Evolutionary conservation across 2,329 filamentous ascomycete species (phyloP), one percentile per base, ranked within the genome.

Genomic region (Nemania diffusa): DNA sequence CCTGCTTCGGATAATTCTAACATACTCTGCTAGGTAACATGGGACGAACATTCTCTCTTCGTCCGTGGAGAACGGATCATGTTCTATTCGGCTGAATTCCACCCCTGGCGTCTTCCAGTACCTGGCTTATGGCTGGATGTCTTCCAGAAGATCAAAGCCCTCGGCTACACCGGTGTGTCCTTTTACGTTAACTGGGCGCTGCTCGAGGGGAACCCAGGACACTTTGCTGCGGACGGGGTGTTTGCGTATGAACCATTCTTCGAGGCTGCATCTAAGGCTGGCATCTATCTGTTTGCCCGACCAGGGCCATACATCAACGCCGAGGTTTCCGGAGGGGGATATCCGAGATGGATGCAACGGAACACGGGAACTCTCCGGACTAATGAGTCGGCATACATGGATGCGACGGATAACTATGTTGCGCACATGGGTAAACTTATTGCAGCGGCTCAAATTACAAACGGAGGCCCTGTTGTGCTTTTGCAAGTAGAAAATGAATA

Each of bases 401-500:
- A 86, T 26, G 86, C 91, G 0, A 94, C 91, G 0, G 52, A 67
- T 7, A 64, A 62, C 69, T 92, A 93, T 71, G 84, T 88, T 70
- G 78, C 83, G 6, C 83, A 88, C 8, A 84, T 94, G 56, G 87
- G 86, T 27, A 83, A 83, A 13, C 88, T 90, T 8, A 90, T 97
- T 71, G 91, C 92, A 3, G 87, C 89, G 62, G 89, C 87, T 0
- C 92, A 96, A 73, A 94, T 97, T 73, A 95, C 92, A 1, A 92
- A 94, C 59, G 92, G 91, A 0, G 93, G 93, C 0, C 92, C 92
- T 0, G 85, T 97, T 7, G 92, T 97, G 67, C 80, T 95, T 1
- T 85, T 91, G 48, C 93, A 97, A 76, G 90, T 91, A 0, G 93
- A 97, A 77, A 97, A 96, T 69, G 93, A 96, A 77, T 94, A 95